These are phyloP conservation scores for Moelleriella libera DNA, from an alignment of 2,329 filamentous ascomycete species.

Conservation along the genomic window DNA sequence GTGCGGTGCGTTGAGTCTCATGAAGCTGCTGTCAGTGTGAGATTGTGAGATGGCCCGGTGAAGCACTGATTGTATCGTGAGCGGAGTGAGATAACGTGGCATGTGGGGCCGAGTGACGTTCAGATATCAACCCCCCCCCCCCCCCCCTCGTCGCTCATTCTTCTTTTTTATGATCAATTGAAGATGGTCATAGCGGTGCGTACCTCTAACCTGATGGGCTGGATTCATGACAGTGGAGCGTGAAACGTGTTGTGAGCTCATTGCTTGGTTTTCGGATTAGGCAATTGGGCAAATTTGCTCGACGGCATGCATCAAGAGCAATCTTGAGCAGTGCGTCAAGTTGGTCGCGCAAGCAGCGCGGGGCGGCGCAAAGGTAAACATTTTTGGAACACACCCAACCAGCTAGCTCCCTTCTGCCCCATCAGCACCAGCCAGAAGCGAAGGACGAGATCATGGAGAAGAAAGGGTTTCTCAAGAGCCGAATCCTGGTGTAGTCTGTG, in stretches of 20 bases:
- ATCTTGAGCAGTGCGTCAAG: conserved; percentile 62
- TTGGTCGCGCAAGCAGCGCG: conserved; percentile 60
- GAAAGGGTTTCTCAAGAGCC: too few species aligned
- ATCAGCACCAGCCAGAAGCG: neutral
- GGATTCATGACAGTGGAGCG: neutral
- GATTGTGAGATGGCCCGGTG: too few species aligned
- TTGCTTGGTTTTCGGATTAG: conserved; percentile 15
- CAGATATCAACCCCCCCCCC: neutral
- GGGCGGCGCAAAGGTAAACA: conserved; percentile 60
- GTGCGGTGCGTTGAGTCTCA: too few species aligned
- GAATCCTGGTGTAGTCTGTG: too few species aligned
- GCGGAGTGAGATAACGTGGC: neutral
- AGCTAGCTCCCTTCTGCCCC: too few species aligned
- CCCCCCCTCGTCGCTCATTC: neutral
- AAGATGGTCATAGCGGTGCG: conserved; percentile 10
- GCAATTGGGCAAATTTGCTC: conserved; percentile 85
- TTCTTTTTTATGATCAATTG: neutral
- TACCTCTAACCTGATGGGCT: neutral
- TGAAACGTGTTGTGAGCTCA: too few species aligned
- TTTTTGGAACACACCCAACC: neutral
- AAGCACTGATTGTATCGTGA: neutral
- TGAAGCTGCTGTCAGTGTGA: too few species aligned
- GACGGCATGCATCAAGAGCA: conserved; percentile 62
- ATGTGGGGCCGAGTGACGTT: neutral
- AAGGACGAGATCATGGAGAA: too few species aligned